phyloP scores from a whole-genome alignment of 805 yeast species.

The Cyberlindnera maclurae region DNA sequence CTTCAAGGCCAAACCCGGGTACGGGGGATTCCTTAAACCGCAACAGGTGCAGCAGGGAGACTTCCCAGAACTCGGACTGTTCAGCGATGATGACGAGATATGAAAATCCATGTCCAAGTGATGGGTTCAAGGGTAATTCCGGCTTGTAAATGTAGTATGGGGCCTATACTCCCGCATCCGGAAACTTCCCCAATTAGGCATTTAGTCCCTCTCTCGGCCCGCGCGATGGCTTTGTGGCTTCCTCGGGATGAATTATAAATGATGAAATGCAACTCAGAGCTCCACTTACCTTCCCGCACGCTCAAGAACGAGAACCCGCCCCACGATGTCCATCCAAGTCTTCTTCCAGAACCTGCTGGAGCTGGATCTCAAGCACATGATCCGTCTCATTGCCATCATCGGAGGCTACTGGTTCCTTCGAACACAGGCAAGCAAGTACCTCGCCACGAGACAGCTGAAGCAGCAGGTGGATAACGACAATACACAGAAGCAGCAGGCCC shows the following conservation, averaged over 20 bases:
- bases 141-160: no score
- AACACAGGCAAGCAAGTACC: slow-evolving; percentile 46
- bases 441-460: slow-evolving; percentile 50
- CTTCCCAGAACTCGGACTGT: slow-evolving; percentile 43
- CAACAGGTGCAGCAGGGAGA: slow-evolving; percentile 62
- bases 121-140: no score
- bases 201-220: no score
- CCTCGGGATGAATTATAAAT: no score
- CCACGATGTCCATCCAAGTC: slow-evolving; percentile 1
- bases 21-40: slow-evolving; percentile 80
- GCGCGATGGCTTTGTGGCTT: no score
- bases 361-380: slow-evolving; percentile 38
- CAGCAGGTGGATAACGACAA: slow-evolving; percentile 44
- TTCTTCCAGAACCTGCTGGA: slow-evolving; percentile 16
- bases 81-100: slow-evolving; percentile 35
- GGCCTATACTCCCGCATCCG: no score
- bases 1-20: slow-evolving; percentile 47
- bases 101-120: no score
- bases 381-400: slow-evolving; percentile 44
- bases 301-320: no score
- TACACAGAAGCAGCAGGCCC: slow-evolving; percentile 30
- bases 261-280: no score
- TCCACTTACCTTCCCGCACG: no score
- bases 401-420: slow-evolving; percentile 59
- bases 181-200: no score